A percentile compares a stretch with the other conserved stretches of the same genome.
Conservation (phyloP, 208 protist genomes). For the Crithidia bombi region DNA sequence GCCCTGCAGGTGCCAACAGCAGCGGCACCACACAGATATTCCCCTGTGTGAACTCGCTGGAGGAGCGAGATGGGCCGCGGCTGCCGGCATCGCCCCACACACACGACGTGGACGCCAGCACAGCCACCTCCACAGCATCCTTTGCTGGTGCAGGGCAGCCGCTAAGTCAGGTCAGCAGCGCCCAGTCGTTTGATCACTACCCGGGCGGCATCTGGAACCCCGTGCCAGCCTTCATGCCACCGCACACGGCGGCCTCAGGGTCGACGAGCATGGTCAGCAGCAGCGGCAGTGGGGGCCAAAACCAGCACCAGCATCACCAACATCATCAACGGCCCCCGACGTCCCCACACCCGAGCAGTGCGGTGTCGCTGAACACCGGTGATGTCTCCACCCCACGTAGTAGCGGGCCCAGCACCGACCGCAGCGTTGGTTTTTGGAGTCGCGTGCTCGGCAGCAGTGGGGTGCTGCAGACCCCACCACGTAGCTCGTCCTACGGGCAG, state of each 20-base stretch:
- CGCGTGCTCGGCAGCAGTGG: slow-evolving; percentile 24
- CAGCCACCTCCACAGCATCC: neutral
- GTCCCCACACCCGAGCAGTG: slow-evolving; percentile 1
- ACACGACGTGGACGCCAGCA: neutral
- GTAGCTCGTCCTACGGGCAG: neutral
- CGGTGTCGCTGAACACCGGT: slow-evolving; percentile 13
- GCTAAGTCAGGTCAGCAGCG: slow-evolving; percentile 23
- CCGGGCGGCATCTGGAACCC: slow-evolving; percentile 34
- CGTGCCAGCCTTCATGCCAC: neutral
- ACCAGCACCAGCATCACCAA: neutral
- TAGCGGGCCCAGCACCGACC: slow-evolving; percentile 7
- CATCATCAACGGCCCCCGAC: neutral
- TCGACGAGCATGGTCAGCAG: neutral
- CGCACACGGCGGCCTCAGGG: neutral
- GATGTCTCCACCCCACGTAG: slow-evolving; percentile 28
- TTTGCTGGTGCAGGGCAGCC: neutral
- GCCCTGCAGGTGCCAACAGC: slow-evolving; percentile 14
- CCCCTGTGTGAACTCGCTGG: slow-evolving; percentile 4
- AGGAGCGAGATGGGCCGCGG: neutral
- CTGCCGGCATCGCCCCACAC: neutral
- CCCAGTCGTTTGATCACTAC: slow-evolving; percentile 32
- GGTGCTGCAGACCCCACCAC: slow-evolving; percentile 13
- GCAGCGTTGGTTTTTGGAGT: slow-evolving; percentile 20
- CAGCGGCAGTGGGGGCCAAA: neutral
- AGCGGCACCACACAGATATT: slow-evolving; percentile 32